Evolutionary conservation across 768 basidiomycete species (phyloP).

Genomic region (Boletus coccyginus): DNA sequence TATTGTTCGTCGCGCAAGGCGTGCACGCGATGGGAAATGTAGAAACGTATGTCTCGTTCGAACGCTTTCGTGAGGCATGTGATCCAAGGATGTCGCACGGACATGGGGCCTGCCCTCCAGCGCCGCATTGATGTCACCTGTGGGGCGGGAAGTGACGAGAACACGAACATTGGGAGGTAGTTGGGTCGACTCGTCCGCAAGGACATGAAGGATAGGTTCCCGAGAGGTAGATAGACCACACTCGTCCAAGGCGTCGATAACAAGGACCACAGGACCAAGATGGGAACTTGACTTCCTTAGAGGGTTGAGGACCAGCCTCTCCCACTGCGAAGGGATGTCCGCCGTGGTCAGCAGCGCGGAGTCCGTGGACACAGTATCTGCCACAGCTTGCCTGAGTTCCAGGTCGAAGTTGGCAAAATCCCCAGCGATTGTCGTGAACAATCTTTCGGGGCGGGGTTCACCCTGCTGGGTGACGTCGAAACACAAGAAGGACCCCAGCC

Average conservation of each 20-base stretch:
- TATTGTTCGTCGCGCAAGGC: neutral
- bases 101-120: too few species aligned
- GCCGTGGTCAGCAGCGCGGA: neutral
- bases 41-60: neutral
- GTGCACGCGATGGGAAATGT: neutral
- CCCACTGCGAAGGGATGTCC: neutral
- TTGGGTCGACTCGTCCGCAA: neutral
- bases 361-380: neutral
- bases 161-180: neutral
- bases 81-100: neutral
- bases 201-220: neutral
- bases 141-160: neutral
- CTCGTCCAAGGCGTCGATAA: neutral
- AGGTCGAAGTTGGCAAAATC: neutral
- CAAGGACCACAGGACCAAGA: neutral
- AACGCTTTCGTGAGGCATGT: neutral
- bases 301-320: neutral
- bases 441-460: too few species aligned
- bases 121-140: neutral
- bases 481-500: neutral
- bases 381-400: neutral
- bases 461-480: neutral
- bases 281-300: neutral
- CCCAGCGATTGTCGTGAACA: neutral
- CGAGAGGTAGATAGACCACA: neutral